Conservation (phyloP, 2,329 filamentous ascomycete genomes). For the Eurotiales sp. region DNA sequence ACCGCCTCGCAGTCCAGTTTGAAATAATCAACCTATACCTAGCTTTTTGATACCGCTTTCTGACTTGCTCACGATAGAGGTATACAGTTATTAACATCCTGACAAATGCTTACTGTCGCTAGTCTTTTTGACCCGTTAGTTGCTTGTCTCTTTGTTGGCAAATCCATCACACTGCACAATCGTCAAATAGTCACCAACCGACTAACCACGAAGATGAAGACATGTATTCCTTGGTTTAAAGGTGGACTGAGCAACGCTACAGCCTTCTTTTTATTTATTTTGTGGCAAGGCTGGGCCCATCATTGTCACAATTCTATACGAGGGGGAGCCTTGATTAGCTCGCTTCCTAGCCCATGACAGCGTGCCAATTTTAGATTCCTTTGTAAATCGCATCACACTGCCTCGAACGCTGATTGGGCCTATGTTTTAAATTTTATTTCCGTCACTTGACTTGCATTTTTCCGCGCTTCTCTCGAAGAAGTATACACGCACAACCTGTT, state of each 20-base stretch:
- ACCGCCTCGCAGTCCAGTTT: slow-evolving; percentile 10
- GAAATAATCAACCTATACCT: slow-evolving; percentile 3
- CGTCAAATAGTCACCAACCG: not conserved
- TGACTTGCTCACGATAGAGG: too few species aligned
- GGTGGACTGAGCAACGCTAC: not conserved
- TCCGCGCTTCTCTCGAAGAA: not conserved
- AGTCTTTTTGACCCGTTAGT: too few species aligned
- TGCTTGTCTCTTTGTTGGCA: not conserved
- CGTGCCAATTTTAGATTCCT: not conserved
- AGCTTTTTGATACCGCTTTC: too few species aligned
- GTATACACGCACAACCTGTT: too few species aligned
- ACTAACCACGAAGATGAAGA: not conserved
- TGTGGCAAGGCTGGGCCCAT: not conserved
- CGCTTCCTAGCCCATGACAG: too few species aligned
- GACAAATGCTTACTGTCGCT: too few species aligned
- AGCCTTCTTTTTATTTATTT: not conserved
- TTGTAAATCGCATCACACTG: not conserved
- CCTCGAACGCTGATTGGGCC: not conserved
- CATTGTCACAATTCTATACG: not conserved
- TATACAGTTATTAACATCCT: too few species aligned
- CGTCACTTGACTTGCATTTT: slow-evolving; percentile 6
- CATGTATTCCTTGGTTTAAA: not conserved
- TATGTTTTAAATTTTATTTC: not conserved
- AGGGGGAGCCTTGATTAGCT: not conserved
- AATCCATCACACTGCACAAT: not conserved